Percentiles rank a stretch among this genome's conserved stretches.
Conservation (phyloP, 805 yeast genomes). For the Candida qinlingensis region DNA sequence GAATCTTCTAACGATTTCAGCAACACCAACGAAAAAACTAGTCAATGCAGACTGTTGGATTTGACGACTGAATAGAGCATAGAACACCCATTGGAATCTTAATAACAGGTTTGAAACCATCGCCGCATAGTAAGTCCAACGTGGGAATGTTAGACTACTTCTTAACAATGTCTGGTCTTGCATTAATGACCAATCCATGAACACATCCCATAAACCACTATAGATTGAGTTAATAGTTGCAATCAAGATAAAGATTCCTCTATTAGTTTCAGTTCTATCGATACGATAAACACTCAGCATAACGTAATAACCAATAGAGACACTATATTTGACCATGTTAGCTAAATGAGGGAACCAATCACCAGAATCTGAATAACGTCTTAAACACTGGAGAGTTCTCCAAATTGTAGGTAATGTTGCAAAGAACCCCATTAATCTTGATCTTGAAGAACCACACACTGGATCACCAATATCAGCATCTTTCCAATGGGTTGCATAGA, state of each 20-base stretch:
- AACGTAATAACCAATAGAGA: constrained; percentile 64
- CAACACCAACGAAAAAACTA: constrained; percentile 75
- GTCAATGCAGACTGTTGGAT: constrained; percentile 86
- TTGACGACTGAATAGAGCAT: constrained; percentile 69
- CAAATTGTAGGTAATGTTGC: constrained; percentile 82
- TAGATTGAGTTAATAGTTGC: constrained; percentile 69
- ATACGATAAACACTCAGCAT: constrained; percentile 77
- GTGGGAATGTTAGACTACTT: constrained; percentile 63
- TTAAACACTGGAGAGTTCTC: constrained; percentile 84
- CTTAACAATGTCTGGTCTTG: constrained; percentile 64
- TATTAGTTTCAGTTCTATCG: constrained; percentile 29
- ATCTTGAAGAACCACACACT: constrained; percentile 71
- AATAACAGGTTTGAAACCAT: constrained; percentile 67
- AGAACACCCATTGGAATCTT: constrained; percentile 90
- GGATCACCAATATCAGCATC: constrained; percentile 39
- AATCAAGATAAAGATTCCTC: constrained; percentile 63
- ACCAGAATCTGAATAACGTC: constrained; percentile 90
- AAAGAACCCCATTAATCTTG: constrained; percentile 77
- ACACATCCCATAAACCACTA: constrained; percentile 78
- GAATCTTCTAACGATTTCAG: constrained; percentile 78
- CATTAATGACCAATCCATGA: constrained; percentile 93
- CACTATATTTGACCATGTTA: constrained; percentile 71
- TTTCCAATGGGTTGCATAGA: constrained; percentile 69
- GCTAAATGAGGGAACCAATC: constrained; percentile 96
- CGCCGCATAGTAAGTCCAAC: constrained; percentile 62